A percentile compares a stretch with the other conserved stretches of the same genome.
These are phyloP conservation scores for Pseudogymnoascus sp. DNA, from an alignment of 2,329 filamentous ascomycete genomes.

Conservation along the genomic window DNA sequence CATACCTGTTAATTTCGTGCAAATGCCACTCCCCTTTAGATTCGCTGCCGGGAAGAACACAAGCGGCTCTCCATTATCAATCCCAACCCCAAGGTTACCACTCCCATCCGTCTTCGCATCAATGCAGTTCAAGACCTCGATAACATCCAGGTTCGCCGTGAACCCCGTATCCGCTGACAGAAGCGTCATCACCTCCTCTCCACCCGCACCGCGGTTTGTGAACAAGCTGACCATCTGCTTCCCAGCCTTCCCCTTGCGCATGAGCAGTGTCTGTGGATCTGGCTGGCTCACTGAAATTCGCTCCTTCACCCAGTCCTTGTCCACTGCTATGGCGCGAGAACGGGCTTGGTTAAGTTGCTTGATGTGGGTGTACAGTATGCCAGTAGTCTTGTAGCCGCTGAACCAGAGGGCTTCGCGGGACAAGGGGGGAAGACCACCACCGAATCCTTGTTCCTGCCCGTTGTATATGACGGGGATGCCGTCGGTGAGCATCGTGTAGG, in stretches of 20 bases:
- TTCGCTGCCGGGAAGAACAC: not conserved
- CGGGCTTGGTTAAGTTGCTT: conserved; percentile 37
- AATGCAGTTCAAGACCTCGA: conserved; percentile 2
- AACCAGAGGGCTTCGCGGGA: conserved; percentile 40
- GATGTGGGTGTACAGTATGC: conserved; percentile 32
- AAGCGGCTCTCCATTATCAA: not conserved
- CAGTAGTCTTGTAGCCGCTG: conserved; percentile 29
- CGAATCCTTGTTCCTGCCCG: conserved; percentile 43
- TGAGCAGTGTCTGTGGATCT: not conserved
- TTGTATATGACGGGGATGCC: conserved; percentile 45
- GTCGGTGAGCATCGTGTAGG: conserved; percentile 39
- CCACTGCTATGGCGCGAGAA: not conserved
- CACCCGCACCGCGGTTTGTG: not conserved
- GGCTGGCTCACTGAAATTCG: not conserved
- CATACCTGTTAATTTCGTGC: conserved; percentile 1
- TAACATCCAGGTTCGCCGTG: not conserved
- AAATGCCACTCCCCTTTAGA: conserved; percentile 1
- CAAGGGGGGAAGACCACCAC: conserved; percentile 28
- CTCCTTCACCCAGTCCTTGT: not conserved
- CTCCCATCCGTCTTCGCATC: conserved; percentile 1
- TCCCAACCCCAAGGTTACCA: not conserved
- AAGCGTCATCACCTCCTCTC: not conserved
- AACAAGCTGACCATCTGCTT: not conserved
- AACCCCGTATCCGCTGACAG: not conserved
- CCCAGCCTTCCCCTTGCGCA: not conserved